A percentile compares a stretch with the other conserved stretches of the same genome.
Conservation (phyloP, 768 basidiomycete species). For the Pleurotus citrinopileatus region DNA sequence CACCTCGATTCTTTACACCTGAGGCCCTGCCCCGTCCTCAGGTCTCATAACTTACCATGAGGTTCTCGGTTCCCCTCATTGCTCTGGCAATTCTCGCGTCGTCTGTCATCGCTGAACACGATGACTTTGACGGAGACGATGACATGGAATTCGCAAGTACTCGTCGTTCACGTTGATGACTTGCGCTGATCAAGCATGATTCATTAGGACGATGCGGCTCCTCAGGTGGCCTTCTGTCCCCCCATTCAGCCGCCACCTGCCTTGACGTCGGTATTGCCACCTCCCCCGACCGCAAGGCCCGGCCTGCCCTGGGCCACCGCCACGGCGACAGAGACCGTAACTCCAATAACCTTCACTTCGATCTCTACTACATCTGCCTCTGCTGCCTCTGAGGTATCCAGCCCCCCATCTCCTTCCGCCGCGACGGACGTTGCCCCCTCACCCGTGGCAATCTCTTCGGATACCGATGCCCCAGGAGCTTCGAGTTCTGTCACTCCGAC, state of each 20-base stretch:
- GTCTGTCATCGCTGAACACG: background rate
- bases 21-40: too few species aligned
- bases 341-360: too few species aligned
- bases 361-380: too few species aligned
- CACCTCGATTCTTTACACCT: too few species aligned
- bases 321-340: background rate
- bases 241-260: background rate
- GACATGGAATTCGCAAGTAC: background rate
- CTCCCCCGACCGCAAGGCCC: slow-evolving; percentile 1
- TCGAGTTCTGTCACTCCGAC: too few species aligned
- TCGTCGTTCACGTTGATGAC: background rate
- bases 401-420: too few species aligned
- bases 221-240: slow-evolving; percentile 1
- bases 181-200: too few species aligned
- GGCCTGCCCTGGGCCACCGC: background rate
- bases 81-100: slow-evolving; percentile 1
- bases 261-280: background rate
- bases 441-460: background rate
- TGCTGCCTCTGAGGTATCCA: too few species aligned
- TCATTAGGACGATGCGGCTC: background rate
- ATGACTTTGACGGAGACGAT: background rate
- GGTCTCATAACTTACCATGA: too few species aligned
- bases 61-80: slow-evolving; percentile 2
- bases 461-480: background rate
- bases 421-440: background rate